These are phyloP conservation scores for Hypoxylon fuscum DNA, from an alignment of 495 filamentous ascomycete species.

Conservation along the genomic window DNA sequence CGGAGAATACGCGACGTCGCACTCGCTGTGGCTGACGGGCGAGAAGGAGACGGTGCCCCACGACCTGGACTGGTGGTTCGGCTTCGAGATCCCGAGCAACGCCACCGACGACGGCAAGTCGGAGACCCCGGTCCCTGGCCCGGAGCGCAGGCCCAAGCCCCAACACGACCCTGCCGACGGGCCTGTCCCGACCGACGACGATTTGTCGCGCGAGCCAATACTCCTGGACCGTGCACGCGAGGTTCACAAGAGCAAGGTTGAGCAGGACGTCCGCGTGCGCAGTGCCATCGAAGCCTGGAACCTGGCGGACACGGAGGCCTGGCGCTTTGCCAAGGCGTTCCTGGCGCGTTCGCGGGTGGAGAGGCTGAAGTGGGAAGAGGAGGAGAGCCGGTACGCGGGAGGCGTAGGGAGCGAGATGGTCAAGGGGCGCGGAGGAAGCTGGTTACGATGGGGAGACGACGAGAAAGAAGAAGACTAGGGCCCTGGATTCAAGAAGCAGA, in stretches of 20 bases:
- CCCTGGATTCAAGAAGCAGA: no score
- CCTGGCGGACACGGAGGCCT: conserved; percentile 89
- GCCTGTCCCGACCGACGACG: conserved; percentile 58
- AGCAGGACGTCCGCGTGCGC: conserved; percentile 55
- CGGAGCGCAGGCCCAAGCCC: conserved; percentile 49
- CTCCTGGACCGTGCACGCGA: conserved; percentile 69
- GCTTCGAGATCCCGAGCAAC: conserved; percentile 76
- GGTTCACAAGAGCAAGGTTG: conserved; percentile 56
- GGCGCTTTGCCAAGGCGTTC: conserved; percentile 86
- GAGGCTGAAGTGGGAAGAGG: conserved; percentile 73
- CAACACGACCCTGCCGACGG: conserved; percentile 55
- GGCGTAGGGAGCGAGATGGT: conserved; percentile 55
- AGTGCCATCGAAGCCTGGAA: conserved; percentile 90
- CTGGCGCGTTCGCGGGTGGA: conserved; percentile 66
- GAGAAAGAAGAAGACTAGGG: conserved; percentile 17
- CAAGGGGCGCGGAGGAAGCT: conserved; percentile 39
- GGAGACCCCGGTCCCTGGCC: conserved; percentile 58
- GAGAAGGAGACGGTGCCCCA: conserved; percentile 66
- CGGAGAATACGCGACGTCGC: conserved; percentile 61
- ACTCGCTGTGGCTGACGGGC: conserved; percentile 82
- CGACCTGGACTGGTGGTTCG: conserved; percentile 88
- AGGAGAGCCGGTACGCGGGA: conserved; percentile 70
- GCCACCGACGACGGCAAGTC: conserved; percentile 61
- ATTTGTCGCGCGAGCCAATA: conserved; percentile 63
- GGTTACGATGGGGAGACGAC: conserved; percentile 45